Evolutionary conservation across 2,329 filamentous ascomycete species (phyloP).

Genomic region (Penicillium sp.): DNA sequence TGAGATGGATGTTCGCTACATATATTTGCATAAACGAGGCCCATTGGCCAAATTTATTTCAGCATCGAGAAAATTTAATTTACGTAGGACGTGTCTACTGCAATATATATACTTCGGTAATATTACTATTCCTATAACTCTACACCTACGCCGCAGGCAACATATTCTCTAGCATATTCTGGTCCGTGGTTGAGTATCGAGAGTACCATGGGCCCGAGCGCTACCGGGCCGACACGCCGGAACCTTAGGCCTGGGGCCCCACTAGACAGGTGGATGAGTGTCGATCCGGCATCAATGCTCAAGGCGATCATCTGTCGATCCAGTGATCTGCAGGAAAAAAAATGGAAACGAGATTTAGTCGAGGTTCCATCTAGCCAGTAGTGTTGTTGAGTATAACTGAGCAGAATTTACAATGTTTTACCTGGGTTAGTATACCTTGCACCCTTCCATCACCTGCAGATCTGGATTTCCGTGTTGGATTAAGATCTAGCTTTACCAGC

Average conservation of each 20-base stretch:
- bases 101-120: too few relatives aligned
- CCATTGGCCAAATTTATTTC: background rate
- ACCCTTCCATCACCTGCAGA: too few relatives aligned
- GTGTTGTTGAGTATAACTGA: background rate
- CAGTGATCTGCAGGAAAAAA: background rate
- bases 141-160: too few relatives aligned
- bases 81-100: background rate
- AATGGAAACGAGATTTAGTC: background rate
- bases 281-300: conserved; percentile 1
- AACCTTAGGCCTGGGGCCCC: background rate
- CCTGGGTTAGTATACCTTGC: background rate
- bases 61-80: background rate
- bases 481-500: background rate
- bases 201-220: background rate
- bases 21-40: background rate
- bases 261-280: background rate
- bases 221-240: background rate
- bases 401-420: background rate
- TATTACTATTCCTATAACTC: too few relatives aligned
- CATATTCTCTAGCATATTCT: background rate
- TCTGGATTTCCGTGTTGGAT: background rate
- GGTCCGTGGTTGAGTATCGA: background rate
- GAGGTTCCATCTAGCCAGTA: too few relatives aligned
- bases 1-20: background rate
- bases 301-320: background rate